Evolutionary conservation across 305 asterid genomes (phyloP), one percentile per base, ranked within the genome.

Genomic region (Solanum chacoense): DNA sequence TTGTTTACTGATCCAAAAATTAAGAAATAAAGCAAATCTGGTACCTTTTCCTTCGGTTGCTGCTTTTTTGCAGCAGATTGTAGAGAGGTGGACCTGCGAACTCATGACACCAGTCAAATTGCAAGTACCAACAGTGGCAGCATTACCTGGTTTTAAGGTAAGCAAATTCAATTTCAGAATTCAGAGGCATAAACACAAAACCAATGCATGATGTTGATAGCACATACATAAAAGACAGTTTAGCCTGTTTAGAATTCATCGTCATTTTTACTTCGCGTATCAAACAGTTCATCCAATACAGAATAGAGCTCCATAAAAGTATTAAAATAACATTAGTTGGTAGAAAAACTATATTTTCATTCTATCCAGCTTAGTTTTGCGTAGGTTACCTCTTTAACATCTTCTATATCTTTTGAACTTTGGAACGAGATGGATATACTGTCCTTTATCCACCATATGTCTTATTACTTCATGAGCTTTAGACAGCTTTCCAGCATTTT

Each of bases 361-460:
- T 45, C 50, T 50, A 45, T 20, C 74, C 45, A 87, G 85, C 55
- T 72, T 45, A 7, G 36, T 34, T 76, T 72, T 40, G 40, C 84
- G 29, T 22, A 1, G 37, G 32, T 67, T 88, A 69, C 78, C 87
- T 69, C 87, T 87, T 91, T 87, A 95, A 89, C 95, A 94, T 94
- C 98, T 93, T 88, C 96, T 92, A 86, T 94, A 95, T 86, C 93
- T 92, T 93, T 90, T 94, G 89, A 97, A 93, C 89, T 94, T 97
- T 8, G 97, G 83, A 89, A 94, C 91, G 89, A 96, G 94, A 93
- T 95, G 96, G 81, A 89, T 81, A 88, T 95, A 95, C 81, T 88
- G 92, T 59, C 99, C 99, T 88, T 97, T 94, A 87, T 95, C 99
- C 91, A 94, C 94, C 98, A 97, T 94, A 88, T 92, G 94, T 80